Evolutionary conservation across 352 stramenopile genomes (phyloP).

Genomic region (Phytophthora agathidicida): DNA sequence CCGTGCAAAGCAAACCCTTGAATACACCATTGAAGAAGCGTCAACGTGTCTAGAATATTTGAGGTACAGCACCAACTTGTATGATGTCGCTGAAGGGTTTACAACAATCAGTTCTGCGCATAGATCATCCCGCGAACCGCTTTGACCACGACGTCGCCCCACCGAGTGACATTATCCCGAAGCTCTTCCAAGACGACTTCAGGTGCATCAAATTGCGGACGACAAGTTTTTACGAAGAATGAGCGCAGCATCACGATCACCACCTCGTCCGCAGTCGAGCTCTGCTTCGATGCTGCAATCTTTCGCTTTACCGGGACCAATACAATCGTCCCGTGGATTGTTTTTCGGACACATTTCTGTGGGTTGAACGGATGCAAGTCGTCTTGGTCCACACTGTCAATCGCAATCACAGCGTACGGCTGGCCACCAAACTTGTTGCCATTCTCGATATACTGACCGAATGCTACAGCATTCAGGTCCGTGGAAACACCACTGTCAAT

Average conservation of each 20-base stretch:
- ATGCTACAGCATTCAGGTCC: conserved; percentile 24
- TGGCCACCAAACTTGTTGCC: neutral
- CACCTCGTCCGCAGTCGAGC: neutral
- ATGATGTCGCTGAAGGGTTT: too few species aligned
- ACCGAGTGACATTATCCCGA: conserved; percentile 12
- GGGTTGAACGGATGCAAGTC: conserved; percentile 35
- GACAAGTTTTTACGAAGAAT: conserved; percentile 12
- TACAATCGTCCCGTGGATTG: conserved; percentile 9
- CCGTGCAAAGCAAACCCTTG: too few species aligned
- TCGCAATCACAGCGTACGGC: conserved; percentile 7
- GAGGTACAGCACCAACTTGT: neutral
- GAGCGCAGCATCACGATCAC: conserved; percentile 25
- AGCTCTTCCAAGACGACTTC: conserved; percentile 10
- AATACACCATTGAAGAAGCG: too few species aligned
- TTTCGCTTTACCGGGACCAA: conserved; percentile 8
- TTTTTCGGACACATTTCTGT: conserved; percentile 24
- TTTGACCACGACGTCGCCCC: conserved; percentile 26
- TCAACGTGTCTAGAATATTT: too few species aligned
- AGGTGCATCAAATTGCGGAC: conserved; percentile 13
- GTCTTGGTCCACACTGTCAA: conserved; percentile 33
- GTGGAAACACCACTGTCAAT: conserved; percentile 8
- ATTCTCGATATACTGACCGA: conserved; percentile 10
- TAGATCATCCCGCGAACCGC: conserved; percentile 22
- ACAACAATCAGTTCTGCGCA: neutral
- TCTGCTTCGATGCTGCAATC: neutral